Conservation (phyloP, 1,284 basidiomycete genomes). For the Schizophyllum amplum region DNA sequence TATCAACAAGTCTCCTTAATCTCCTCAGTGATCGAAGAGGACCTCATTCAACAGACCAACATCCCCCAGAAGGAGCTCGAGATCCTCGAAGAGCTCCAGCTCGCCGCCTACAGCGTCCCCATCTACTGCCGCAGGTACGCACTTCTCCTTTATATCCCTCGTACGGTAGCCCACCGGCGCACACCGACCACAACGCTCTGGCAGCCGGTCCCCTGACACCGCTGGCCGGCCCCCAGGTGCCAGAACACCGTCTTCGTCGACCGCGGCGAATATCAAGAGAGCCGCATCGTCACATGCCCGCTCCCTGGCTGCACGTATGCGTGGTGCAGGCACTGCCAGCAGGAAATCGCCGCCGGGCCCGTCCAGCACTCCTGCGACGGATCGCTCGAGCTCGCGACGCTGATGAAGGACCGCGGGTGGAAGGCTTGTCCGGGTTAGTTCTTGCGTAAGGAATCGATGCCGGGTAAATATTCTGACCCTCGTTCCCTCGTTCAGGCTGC, state of each 20-base stretch:
- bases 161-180: too few species aligned
- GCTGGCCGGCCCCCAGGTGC: conserved; percentile 27
- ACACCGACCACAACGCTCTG: background rate
- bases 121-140: conserved; percentile 47
- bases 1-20: too few species aligned
- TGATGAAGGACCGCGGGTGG: conserved; percentile 47
- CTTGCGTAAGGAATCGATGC: too few species aligned
- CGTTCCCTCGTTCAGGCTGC: conserved; percentile 36
- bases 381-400: conserved; percentile 39
- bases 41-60: conserved; percentile 37
- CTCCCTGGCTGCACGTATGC: conserved; percentile 33
- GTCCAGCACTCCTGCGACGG: conserved; percentile 50
- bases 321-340: conserved; percentile 50
- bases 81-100: conserved; percentile 45
- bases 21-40: conserved; percentile 35
- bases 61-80: conserved; percentile 38
- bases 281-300: conserved; percentile 34
- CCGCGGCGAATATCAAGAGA: conserved; percentile 35
- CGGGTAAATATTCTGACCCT: too few species aligned
- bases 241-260: conserved; percentile 38
- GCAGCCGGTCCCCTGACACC: conserved; percentile 1
- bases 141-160: too few species aligned
- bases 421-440: conserved; percentile 47
- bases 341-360: conserved; percentile 28
- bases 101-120: conserved; percentile 42